Conservation (phyloP, 305 asterid genomes). For the Fraxinus greggii region DNA sequence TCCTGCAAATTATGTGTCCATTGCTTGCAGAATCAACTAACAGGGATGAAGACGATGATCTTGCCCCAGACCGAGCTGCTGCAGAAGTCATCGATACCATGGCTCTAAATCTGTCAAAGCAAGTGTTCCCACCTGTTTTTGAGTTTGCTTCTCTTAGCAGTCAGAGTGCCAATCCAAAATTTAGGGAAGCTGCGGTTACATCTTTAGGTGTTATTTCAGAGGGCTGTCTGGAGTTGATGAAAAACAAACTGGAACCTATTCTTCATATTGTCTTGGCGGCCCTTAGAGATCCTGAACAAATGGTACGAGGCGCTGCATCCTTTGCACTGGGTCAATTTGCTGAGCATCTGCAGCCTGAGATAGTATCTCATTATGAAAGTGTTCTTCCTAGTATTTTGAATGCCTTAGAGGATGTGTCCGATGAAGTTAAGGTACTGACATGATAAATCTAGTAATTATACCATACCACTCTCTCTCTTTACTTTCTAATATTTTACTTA, state of each 20-base stretch:
- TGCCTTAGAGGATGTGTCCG: slow-evolving; percentile 94
- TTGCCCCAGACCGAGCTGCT: slow-evolving; percentile 98
- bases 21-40: slow-evolving; percentile 85
- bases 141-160: slow-evolving; percentile 92
- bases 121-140: slow-evolving; percentile 85
- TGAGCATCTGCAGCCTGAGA: slow-evolving; percentile 96
- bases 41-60: slow-evolving; percentile 85
- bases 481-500: slow-evolving; percentile 4
- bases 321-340: slow-evolving; percentile 97
- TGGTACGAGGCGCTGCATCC: slow-evolving; percentile 98
- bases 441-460: slow-evolving; percentile 13
- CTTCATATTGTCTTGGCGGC: slow-evolving; percentile 82
- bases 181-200: slow-evolving; percentile 97
- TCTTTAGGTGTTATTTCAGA: slow-evolving; percentile 91
- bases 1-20: slow-evolving; percentile 97
- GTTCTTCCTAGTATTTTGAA: slow-evolving; percentile 88
- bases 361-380: slow-evolving; percentile 78
- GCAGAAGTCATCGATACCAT: slow-evolving; percentile 98
- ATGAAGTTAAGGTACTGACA: slow-evolving; percentile 87
- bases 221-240: slow-evolving; percentile 91
- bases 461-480: slow-evolving; percentile 22
- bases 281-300: slow-evolving; percentile 95
- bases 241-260: slow-evolving; percentile 71
- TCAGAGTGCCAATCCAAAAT: slow-evolving; percentile 83
- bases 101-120: slow-evolving; percentile 84